phyloP scores from a whole-genome alignment of 345 rosid species.

The Corymbia maculata region DNA sequence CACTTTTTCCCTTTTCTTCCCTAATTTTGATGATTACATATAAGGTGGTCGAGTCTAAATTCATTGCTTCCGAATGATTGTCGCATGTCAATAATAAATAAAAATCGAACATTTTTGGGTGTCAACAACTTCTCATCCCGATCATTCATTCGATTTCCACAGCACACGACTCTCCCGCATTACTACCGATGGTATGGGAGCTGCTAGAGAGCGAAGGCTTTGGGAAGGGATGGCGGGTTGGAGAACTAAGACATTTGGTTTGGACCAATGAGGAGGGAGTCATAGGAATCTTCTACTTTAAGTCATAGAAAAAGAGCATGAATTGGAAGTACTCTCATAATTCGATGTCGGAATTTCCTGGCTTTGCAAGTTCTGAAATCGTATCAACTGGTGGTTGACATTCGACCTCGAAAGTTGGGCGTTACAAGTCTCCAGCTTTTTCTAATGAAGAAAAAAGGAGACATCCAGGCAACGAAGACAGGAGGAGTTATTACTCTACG shows the following conservation, averaged over 20 bases:
- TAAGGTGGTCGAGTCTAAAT: too few relatives aligned
- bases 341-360: neutral
- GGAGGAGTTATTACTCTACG: neutral
- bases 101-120: too few relatives aligned
- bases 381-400: neutral
- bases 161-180: neutral
- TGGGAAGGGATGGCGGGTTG: neutral
- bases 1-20: too few relatives aligned
- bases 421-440: neutral
- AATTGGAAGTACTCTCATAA: neutral
- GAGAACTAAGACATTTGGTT: neutral
- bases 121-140: neutral
- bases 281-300: neutral
- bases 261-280: neutral
- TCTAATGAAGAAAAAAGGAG: neutral
- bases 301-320: neutral
- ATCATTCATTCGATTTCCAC: neutral
- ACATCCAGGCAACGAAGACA: neutral
- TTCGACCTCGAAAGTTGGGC: neutral
- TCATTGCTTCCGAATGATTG: too few relatives aligned
- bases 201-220: neutral
- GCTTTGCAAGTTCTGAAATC: neutral
- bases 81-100: too few relatives aligned
- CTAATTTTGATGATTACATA: too few relatives aligned
- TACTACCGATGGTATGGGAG: neutral